Evolutionary conservation across 2,329 filamentous ascomycete genomes (phyloP).

Genomic region (Penicillium psychrosexuale): DNA sequence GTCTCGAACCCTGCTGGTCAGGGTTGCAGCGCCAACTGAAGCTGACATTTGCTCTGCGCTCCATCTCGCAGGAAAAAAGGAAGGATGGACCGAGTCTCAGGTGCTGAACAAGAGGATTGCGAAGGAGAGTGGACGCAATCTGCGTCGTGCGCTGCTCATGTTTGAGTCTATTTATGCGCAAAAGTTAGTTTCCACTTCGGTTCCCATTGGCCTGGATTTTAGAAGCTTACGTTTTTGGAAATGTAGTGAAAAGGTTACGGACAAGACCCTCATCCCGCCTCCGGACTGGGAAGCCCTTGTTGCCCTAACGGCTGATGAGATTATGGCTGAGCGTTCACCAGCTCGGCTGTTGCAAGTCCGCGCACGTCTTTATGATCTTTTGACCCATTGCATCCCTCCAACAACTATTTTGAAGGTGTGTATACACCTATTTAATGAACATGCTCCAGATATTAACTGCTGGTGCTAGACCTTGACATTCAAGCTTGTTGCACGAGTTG

Average conservation of each 20-base stretch:
- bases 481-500: slow-evolving; percentile 81
- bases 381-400: slow-evolving; percentile 94
- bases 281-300: slow-evolving; percentile 97
- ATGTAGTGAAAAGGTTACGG: slow-evolving; percentile 79
- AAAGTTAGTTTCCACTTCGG: slow-evolving; percentile 62
- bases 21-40: slow-evolving; percentile 85
- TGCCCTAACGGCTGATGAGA: slow-evolving; percentile 83
- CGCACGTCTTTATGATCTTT: slow-evolving; percentile 91
- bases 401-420: slow-evolving; percentile 81
- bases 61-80: slow-evolving; percentile 66
- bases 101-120: slow-evolving; percentile 82
- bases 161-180: slow-evolving; percentile 96
- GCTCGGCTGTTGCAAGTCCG: slow-evolving; percentile 82
- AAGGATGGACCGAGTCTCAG: slow-evolving; percentile 75
- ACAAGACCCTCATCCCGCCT: slow-evolving; percentile 83
- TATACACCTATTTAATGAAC: background rate
- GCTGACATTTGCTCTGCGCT: slow-evolving; percentile 79
- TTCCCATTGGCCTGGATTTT: background rate
- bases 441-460: background rate
- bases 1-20: slow-evolving; percentile 83
- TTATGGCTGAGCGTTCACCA: slow-evolving; percentile 89
- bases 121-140: slow-evolving; percentile 82
- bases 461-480: slow-evolving; percentile 71
- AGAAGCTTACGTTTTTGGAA: slow-evolving; percentile 6
- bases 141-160: slow-evolving; percentile 89